A percentile compares a stretch with the other conserved stretches of the same genome.
These are phyloP conservation scores for Erodium moschatum DNA, from an alignment of 441 rosid species.

Conservation along the genomic window DNA sequence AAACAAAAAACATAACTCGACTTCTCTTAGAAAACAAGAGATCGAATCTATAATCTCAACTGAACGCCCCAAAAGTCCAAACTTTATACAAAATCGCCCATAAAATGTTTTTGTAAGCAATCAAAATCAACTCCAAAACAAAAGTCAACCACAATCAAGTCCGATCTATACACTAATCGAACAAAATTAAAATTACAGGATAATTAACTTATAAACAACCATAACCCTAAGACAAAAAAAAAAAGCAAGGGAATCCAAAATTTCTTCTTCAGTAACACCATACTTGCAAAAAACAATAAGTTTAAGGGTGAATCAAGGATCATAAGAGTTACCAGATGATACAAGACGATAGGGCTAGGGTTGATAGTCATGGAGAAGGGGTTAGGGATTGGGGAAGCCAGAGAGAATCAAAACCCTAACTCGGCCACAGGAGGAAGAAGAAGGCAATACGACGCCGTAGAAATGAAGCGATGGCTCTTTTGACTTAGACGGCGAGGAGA, in stretches of 20 bases:
- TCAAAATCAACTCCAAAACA: neutral
- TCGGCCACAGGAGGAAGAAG: slow-evolving; percentile 25
- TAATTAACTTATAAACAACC: neutral
- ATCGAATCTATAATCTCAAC: neutral
- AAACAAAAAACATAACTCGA: neutral
- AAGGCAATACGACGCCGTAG: slow-evolving; percentile 32
- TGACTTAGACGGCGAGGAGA: slow-evolving; percentile 1
- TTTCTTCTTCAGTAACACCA: neutral
- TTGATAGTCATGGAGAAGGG: neutral
- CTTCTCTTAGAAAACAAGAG: neutral
- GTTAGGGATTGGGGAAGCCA: slow-evolving; percentile 6
- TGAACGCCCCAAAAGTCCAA: neutral
- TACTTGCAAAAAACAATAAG: slow-evolving; percentile 8
- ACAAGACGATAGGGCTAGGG: slow-evolving; percentile 10
- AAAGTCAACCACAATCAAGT: neutral
- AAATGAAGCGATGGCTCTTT: neutral
- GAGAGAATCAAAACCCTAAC: slow-evolving; percentile 38
- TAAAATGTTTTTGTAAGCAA: neutral
- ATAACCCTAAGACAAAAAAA: neutral
- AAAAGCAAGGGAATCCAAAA: neutral
- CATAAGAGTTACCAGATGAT: neutral
- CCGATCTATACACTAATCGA: neutral
- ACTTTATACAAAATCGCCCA: neutral
- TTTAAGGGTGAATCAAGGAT: neutral
- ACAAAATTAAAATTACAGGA: neutral